Evolutionary conservation across 2,329 filamentous ascomycete species (phyloP), one percentile per base, ranked within the genome.

Genomic region (Scedosporium apiospermum): DNA sequence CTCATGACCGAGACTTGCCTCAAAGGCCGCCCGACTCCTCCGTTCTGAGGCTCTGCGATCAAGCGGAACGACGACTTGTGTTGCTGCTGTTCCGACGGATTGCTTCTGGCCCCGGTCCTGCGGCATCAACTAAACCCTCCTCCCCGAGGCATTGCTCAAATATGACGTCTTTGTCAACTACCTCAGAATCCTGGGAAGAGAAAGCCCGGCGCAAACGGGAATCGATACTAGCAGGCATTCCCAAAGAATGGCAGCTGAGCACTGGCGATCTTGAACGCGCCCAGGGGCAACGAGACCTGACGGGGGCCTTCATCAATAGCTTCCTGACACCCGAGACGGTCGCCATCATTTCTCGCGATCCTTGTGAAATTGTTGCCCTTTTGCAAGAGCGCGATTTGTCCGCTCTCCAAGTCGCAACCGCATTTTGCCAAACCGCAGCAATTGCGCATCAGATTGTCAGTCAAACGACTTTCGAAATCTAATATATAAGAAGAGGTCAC

Each of bases 371-470:
- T 14, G 6, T 65, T 2, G 23, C 46, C 12, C 38, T 57, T 1
- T 10, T 68, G 1, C 26, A 12, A 0, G 23, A 61, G 6, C 27
- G 30, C 12, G 57, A 53, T 3, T 1, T 62, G 3, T 62, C 67
- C 1, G 60, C 76, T 0, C 70, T 75, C 0, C 76, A 82, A 16
- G 82, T 85, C 1, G 73, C 77, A 1, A 73, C 69, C 5, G 82
- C 81, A 0, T 87, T 80, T 68, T 80, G 78, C 69, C 81, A 80
- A 68, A 68, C 76, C 16, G 77, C 77, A 2, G 76, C 77, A 0
- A 70, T 80, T 26, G 82, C 83, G 0, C 83, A 86, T 64, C 83
- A 87, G 65, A 71, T 84, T 41, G 80, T 83, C 67, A 60, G 70
- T 67, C 57, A n/a, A 14, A n/a, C n/a, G n/a, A n/a, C n/a, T n/a